Percentiles rank a stretch among this genome's conserved stretches.
Conservation (phyloP, 83 land plant species). For the Thuja plicata region DNA sequence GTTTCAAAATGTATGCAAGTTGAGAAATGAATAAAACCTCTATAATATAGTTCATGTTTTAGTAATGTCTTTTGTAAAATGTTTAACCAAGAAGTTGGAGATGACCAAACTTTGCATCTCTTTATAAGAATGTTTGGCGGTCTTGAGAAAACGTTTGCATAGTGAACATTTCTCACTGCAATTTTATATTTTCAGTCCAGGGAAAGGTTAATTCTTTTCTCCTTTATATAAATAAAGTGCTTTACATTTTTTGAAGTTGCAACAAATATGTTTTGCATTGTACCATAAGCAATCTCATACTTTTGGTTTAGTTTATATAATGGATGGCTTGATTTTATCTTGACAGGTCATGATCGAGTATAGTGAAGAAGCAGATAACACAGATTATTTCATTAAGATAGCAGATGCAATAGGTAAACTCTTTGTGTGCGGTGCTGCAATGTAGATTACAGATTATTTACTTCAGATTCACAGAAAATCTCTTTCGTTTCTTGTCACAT, state of each 20-base stretch:
- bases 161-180: not conserved
- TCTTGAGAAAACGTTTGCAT: not conserved
- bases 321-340: not conserved
- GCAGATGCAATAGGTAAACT: slow-evolving; percentile 1
- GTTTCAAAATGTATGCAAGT: not conserved
- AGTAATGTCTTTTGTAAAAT: not conserved
- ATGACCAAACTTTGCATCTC: not conserved
- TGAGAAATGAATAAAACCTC: not conserved
- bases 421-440: not conserved
- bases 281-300: not conserved
- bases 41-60: not conserved
- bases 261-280: not conserved
- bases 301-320: not conserved
- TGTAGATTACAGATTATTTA: not conserved
- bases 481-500: not conserved
- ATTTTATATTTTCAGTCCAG: not conserved
- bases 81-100: not conserved
- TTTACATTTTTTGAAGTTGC: not conserved
- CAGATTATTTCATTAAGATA: not conserved
- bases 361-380: not conserved
- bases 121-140: not conserved
- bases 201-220: not conserved
- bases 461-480: not conserved
- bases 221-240: not conserved
- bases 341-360: slow-evolving; percentile 1